Evolutionary conservation across 2,329 filamentous ascomycete genomes (phyloP).

Genomic region (Grosmannia serpens): DNA sequence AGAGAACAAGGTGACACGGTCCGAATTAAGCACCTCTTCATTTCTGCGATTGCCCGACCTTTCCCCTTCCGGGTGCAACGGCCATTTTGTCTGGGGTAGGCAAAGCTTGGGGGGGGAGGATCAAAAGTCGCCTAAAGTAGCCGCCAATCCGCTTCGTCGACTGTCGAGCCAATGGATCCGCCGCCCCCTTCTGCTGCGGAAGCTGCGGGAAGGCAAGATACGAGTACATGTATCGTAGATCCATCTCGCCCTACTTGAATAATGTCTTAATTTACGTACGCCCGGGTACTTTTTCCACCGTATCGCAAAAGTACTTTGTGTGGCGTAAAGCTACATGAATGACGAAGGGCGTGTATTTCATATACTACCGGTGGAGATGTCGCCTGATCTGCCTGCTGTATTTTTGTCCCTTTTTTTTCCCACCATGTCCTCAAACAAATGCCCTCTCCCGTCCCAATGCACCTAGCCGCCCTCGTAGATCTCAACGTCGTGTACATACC

Average conservation of each 20-base stretch:
- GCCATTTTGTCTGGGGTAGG: neutral
- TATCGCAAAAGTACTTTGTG: neutral
- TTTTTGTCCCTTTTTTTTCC: neutral
- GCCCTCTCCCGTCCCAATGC: neutral
- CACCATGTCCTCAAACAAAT: neutral
- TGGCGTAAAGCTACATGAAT: too few relatives aligned
- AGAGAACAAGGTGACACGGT: neutral
- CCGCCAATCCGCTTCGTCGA: neutral
- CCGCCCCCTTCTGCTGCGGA: neutral
- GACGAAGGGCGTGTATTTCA: too few relatives aligned
- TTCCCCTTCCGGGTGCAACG: neutral
- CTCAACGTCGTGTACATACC: too few relatives aligned
- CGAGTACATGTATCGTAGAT: too few relatives aligned
- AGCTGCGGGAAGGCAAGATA: neutral
- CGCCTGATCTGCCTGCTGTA: neutral
- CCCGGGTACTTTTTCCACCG: neutral
- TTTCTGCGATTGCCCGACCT: neutral
- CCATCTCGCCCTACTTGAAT: neutral
- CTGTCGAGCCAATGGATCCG: neutral
- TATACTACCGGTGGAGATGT: neutral
- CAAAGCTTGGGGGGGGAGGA: neutral
- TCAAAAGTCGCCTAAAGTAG: neutral
- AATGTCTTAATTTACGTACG: neutral
- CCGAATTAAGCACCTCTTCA: neutral
- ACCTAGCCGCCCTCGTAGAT: neutral